Percentiles rank a stretch among this genome's conserved stretches.
These are phyloP conservation scores for Magnaporthales sp. DNA, from an alignment of 2,329 filamentous ascomycete species.

Conservation along the genomic window DNA sequence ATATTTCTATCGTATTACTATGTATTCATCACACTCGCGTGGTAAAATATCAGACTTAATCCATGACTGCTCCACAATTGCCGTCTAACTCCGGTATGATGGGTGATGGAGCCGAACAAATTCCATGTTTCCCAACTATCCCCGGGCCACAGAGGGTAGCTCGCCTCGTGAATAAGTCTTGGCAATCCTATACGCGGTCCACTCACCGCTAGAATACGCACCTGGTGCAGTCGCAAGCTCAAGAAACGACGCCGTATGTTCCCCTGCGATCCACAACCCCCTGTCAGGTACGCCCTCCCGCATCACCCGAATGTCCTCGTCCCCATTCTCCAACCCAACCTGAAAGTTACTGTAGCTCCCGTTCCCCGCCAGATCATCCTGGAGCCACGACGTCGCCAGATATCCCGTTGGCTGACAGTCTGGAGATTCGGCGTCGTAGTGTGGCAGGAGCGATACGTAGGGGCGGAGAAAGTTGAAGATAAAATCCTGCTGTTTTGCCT, in stretches of 20 bases:
- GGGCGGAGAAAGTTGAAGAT: slow-evolving; percentile 64
- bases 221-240: slow-evolving; percentile 83
- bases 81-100: background rate
- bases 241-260: slow-evolving; percentile 86
- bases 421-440: slow-evolving; percentile 45
- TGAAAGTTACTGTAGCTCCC: slow-evolving; percentile 86
- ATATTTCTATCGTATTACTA: background rate
- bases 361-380: slow-evolving; percentile 69
- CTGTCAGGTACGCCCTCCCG: slow-evolving; percentile 53
- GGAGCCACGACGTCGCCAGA: slow-evolving; percentile 68
- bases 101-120: no score
- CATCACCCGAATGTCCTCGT: slow-evolving; percentile 61
- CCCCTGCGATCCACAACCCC: slow-evolving; percentile 78
- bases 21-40: background rate
- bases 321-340: slow-evolving; percentile 59
- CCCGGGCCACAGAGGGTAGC: background rate
- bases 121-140: background rate
- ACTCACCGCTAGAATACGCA: slow-evolving; percentile 86
- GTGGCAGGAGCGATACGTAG: slow-evolving; percentile 67
- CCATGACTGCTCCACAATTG: background rate
- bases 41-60: background rate
- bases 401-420: slow-evolving; percentile 55
- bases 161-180: slow-evolving; percentile 37
- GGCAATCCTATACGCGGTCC: slow-evolving; percentile 57
- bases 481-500: slow-evolving; percentile 39